phyloP scores from a whole-genome alignment of 148 eudicot species.

The Arbutus unedo region DNA sequence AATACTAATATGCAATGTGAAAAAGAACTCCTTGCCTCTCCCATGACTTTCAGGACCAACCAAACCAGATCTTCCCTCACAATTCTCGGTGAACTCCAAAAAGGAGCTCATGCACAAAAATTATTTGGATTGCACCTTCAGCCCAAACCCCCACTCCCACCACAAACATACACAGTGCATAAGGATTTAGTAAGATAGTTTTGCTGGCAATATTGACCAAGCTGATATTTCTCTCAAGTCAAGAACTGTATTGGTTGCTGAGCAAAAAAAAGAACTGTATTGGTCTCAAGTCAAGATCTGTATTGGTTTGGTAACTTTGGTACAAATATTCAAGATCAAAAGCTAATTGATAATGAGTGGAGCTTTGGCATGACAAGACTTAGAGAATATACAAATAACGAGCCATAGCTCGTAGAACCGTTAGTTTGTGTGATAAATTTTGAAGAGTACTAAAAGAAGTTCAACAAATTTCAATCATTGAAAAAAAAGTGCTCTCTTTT shows the following conservation, averaged over 20 bases:
- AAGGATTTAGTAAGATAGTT: background rate
- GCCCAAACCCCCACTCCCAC: background rate
- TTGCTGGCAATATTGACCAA: background rate
- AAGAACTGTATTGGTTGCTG: no score
- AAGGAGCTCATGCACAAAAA: background rate
- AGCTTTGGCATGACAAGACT: background rate
- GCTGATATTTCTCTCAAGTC: background rate
- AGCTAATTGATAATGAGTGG: background rate
- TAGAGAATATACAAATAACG: background rate
- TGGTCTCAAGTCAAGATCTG: no score
- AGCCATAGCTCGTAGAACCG: background rate
- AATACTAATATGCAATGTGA: background rate
- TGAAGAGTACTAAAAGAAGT: background rate
- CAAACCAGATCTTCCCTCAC: no score
- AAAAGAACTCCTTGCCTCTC: background rate
- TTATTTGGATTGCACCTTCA: constrained; percentile 4
- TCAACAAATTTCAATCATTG: background rate
- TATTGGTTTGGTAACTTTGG: background rate
- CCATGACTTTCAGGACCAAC: background rate
- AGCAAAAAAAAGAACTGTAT: no score
- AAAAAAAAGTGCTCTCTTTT: background rate
- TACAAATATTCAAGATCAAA: background rate
- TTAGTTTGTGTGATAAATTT: background rate
- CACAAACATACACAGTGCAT: background rate
- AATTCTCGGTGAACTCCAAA: background rate